phyloP scores from a whole-genome alignment of 331 rosid species.

The Arachis monticola region DNA sequence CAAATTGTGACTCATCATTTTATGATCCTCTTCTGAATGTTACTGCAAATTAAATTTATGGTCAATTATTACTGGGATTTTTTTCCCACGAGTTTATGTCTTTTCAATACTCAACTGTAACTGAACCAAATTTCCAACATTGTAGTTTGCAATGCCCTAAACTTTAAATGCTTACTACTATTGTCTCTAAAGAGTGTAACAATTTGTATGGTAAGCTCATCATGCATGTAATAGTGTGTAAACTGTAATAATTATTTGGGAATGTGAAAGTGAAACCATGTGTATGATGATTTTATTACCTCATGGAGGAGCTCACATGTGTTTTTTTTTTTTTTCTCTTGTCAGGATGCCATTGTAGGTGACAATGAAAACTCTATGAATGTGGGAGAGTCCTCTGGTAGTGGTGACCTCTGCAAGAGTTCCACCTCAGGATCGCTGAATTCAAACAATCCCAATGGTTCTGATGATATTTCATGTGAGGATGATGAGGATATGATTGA shows the following conservation, averaged over 20 bases:
- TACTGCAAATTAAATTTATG: conserved; percentile 8
- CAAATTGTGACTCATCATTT: neutral
- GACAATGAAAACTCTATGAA: conserved; percentile 45
- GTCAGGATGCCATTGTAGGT: conserved; percentile 48
- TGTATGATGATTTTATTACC: conserved; percentile 15
- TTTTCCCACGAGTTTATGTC: neutral
- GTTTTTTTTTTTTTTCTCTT: conserved; percentile 27
- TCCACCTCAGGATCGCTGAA: conserved; percentile 54
- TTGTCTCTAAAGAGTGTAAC: conserved; percentile 4
- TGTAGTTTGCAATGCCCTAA: conserved; percentile 1
- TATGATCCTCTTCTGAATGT: conserved; percentile 24
- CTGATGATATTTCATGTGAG: conserved; percentile 45
- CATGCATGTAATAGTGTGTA: no score
- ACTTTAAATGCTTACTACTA: neutral
- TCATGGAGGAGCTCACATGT: conserved; percentile 18
- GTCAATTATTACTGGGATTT: neutral
- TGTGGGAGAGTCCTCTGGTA: conserved; percentile 53
- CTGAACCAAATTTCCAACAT: neutral
- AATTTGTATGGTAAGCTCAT: neutral
- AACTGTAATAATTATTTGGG: neutral
- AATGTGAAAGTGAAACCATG: conserved; percentile 21
- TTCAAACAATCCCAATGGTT: conserved; percentile 48
- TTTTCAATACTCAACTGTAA: neutral
- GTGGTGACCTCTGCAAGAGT: conserved; percentile 57
- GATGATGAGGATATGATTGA: conserved; percentile 51